These are phyloP conservation scores for Hebeloma cylindrosporum DNA, from an alignment of 768 basidiomycete genomes.

Conservation along the genomic window DNA sequence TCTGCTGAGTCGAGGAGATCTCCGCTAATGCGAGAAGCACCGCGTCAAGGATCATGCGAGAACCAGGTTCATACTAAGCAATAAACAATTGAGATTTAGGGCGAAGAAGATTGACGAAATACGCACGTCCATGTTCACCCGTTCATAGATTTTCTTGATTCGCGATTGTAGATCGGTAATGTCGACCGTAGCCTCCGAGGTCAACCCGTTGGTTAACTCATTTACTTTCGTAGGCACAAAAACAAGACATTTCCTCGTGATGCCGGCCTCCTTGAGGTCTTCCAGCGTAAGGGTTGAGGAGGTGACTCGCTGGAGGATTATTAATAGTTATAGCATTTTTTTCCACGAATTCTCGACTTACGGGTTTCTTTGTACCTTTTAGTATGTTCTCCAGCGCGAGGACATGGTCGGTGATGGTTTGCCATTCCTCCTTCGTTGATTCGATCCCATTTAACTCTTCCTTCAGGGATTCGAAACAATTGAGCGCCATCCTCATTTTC, in stretches of 20 bases:
- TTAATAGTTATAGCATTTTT: too few relatives aligned
- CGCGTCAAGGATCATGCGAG: slow-evolving; percentile 33
- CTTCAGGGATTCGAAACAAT: slow-evolving; percentile 26
- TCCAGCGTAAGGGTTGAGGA: slow-evolving; percentile 21
- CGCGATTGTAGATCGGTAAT: too few relatives aligned
- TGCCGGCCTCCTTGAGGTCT: slow-evolving; percentile 28
- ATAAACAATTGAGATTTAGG: background rate
- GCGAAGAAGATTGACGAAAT: background rate
- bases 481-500: slow-evolving; percentile 26
- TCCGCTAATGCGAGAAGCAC: slow-evolving; percentile 31
- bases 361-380: too few relatives aligned
- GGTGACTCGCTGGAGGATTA: too few relatives aligned
- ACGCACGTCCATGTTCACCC: too few relatives aligned
- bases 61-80: too few relatives aligned
- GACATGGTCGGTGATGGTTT: too few relatives aligned
- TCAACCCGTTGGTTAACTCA: slow-evolving; percentile 17
- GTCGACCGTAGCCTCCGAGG: slow-evolving; percentile 18
- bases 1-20: too few relatives aligned
- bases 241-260: too few relatives aligned
- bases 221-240: slow-evolving; percentile 17
- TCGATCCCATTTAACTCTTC: slow-evolving; percentile 28
- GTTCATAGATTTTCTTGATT: too few relatives aligned
- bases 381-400: too few relatives aligned
- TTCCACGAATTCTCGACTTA: too few relatives aligned
- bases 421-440: slow-evolving; percentile 13